Evolutionary conservation across 2,329 filamentous ascomycete genomes (phyloP).

Genomic region (Lecanosticta acicola): DNA sequence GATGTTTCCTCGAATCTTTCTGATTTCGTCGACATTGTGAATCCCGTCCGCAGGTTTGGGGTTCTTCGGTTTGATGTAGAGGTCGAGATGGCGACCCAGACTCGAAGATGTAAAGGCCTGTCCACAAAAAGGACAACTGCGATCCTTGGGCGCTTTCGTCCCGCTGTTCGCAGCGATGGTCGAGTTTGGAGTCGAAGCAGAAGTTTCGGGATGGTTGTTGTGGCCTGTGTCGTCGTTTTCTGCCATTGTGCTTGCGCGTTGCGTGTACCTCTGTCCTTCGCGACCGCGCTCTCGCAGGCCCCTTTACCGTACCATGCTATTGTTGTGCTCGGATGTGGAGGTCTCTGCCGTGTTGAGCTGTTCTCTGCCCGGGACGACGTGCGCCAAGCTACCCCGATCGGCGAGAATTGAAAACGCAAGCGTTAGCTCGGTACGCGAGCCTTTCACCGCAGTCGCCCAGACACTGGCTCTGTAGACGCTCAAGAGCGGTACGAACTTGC

Average conservation of each 20-base stretch:
- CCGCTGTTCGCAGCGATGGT: constrained; percentile 10
- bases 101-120: constrained; percentile 92
- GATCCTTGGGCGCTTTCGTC: constrained; percentile 61
- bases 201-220: constrained; percentile 20
- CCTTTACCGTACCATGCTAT: neutral
- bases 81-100: constrained; percentile 84
- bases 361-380: no score
- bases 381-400: no score
- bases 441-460: no score
- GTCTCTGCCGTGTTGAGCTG: no score
- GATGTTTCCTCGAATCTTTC: constrained; percentile 74
- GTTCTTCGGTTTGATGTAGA: constrained; percentile 91
- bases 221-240: constrained; percentile 13
- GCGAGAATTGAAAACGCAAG: no score
- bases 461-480: no score
- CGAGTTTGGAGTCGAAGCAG: constrained; percentile 23
- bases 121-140: constrained; percentile 78
- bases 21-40: constrained; percentile 85
- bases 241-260: constrained; percentile 1
- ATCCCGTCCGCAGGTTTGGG: constrained; percentile 80
- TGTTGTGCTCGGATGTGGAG: no score
- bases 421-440: no score
- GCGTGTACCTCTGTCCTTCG: neutral
- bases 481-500: no score
- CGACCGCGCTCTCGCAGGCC: neutral